phyloP scores from a whole-genome alignment of 495 filamentous ascomycete species.

The Oidiodendron maius region DNA sequence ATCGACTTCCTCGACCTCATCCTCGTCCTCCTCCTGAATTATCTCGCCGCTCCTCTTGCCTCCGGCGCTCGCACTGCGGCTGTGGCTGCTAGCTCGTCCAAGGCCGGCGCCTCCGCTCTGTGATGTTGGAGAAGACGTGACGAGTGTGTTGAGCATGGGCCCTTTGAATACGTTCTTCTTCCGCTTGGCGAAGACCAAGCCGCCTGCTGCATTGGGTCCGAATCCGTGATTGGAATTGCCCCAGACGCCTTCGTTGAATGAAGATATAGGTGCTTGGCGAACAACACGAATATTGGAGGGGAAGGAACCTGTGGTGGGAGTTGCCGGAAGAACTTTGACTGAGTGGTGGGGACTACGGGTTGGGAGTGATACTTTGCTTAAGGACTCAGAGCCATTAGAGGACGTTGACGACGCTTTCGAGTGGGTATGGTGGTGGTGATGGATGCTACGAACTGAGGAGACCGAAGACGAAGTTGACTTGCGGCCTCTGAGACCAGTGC shows the following conservation, averaged over 20 bases:
- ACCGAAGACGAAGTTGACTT: conserved; percentile 97
- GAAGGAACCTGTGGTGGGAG: conserved; percentile 72
- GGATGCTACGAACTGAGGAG: conserved; percentile 86
- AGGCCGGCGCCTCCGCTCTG: conserved; percentile 17
- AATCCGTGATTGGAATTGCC: conserved; percentile 17
- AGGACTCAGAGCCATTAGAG: conserved; percentile 66
- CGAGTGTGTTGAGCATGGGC: conserved; percentile 61
- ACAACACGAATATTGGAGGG: conserved; percentile 85
- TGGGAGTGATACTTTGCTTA: conserved; percentile 58
- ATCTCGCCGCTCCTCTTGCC: conserved; percentile 59
- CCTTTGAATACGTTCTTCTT: conserved; percentile 90
- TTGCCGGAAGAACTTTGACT: conserved; percentile 90
- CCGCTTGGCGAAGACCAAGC: conserved; percentile 82
- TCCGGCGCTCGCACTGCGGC: conserved; percentile 46
- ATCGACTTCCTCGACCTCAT: conserved; percentile 55
- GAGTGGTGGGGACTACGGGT: conserved; percentile 76
- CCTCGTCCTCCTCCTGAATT: conserved; percentile 82
- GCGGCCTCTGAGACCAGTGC: conserved; percentile 73
- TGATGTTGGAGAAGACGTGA: conserved; percentile 45
- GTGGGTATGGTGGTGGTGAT: conserved; percentile 87
- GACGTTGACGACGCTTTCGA: conserved; percentile 93
- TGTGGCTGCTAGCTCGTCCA: conserved; percentile 35
- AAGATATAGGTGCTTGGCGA: conserved; percentile 45
- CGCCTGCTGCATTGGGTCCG: conserved; percentile 36
- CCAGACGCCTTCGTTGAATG: conserved; percentile 47